Base-by-base conservation (phyloP, 1,139 yeast species). In the Saccharomyces hybrid region DNA sequence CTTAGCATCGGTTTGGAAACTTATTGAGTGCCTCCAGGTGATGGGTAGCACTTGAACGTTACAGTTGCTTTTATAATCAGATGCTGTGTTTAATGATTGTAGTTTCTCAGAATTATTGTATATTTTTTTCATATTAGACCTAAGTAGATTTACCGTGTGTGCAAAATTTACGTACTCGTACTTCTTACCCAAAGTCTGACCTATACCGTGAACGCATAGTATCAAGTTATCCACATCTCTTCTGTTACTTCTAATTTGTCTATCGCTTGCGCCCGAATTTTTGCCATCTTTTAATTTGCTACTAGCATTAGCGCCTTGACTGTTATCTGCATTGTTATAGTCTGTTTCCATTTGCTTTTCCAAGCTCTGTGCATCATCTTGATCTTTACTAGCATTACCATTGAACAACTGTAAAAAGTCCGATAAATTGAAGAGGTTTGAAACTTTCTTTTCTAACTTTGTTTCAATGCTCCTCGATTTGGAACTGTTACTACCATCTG, bases 161-260 rank as follows among this genome's bases (percentile, higher is more conserved):
- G 93, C 84, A 71, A 93, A 93, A 66, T 89, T 89, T 50, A 90
- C 83, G 41, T 88, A 82, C 58, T 90, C 90, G 61, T 86, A 86
- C 62, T 82, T 82, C 53, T 83, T 81, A 3, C 96, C 95, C 56
- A 93, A 75, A 46, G 86, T 82, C 69, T 93, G 99, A 1, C 98
- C 98, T 59, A 93, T 88, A 0, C 99, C 98, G 70, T 93, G 99
- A 49, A 91, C 79, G 60, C 96, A 93, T 16, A 93, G 74, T 1
- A 91, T 80, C 54, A 93, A 72, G 70, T 93, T 97, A 52, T 88
- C 90, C 16, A 90, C 77, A 31, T 81, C 75, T 56, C 96, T 73
- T 46, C 76, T 70, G 26, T 58, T 46, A 29, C 38, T 26, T 28
- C 16, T 47, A 19, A 2, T n/a, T 13, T 47, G 26, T 14, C 14